Percentiles rank a stretch among this genome's conserved stretches.
phyloP scores from a whole-genome alignment of 257 asterid species.

The Solanum paucissectum region DNA sequence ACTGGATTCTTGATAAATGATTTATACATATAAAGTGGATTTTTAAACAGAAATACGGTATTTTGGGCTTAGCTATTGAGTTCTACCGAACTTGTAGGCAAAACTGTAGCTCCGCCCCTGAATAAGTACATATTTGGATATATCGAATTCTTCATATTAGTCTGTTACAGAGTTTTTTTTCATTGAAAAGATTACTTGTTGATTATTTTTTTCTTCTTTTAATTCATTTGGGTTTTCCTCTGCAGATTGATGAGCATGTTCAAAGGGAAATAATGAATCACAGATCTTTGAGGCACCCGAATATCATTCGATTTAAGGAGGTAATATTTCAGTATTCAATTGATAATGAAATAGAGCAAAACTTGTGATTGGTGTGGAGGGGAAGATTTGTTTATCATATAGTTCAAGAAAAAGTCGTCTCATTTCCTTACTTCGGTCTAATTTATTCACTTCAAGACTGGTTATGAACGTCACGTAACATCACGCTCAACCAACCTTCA shows the following conservation, averaged over 20 bases:
- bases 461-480: not conserved
- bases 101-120: not conserved
- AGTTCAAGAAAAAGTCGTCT: not conserved
- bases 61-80: not conserved
- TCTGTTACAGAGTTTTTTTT: not conserved
- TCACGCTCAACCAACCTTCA: not conserved
- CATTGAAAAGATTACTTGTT: not conserved
- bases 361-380: not conserved
- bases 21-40: not conserved
- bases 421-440: not conserved
- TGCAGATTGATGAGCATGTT: slow-evolving; percentile 52
- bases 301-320: slow-evolving; percentile 42
- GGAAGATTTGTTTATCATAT: not conserved
- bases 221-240: not conserved
- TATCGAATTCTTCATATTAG: not conserved
- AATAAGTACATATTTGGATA: not conserved
- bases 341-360: not conserved
- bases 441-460: not conserved
- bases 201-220: not conserved
- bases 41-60: not conserved
- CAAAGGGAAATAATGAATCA: slow-evolving; percentile 53
- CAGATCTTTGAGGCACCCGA: slow-evolving; percentile 39
- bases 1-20: not conserved
- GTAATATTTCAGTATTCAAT: not conserved
- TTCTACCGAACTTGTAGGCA: not conserved